phyloP scores from a whole-genome alignment of 345 rosid species.

The Isatis tinctoria region DNA sequence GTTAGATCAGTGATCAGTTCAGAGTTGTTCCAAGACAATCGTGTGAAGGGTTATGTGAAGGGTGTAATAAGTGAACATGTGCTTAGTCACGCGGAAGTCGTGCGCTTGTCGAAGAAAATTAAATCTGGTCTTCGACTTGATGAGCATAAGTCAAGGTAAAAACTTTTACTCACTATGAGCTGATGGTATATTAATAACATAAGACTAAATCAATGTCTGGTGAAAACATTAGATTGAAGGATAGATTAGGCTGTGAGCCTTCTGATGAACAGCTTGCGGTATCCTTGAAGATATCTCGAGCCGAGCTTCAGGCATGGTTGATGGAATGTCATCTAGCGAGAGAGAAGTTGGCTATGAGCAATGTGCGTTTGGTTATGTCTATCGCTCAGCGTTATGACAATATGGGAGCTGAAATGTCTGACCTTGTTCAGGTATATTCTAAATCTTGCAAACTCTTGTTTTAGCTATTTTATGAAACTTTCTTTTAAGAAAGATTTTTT shows the following conservation, averaged over 20 bases:
- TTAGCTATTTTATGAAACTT: background rate
- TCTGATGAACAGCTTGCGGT: slow-evolving; percentile 79
- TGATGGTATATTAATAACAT: background rate
- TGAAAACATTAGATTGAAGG: slow-evolving; percentile 58
- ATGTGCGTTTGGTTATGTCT: slow-evolving; percentile 92
- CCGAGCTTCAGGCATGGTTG: slow-evolving; percentile 60
- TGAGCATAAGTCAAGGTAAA: slow-evolving; percentile 72
- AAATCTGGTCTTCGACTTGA: slow-evolving; percentile 77
- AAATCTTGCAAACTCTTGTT: slow-evolving; percentile 11
- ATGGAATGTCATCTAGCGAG: slow-evolving; percentile 80
- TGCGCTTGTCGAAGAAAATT: slow-evolving; percentile 65
- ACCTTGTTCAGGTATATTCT: slow-evolving; percentile 83
- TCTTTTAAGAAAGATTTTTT: background rate
- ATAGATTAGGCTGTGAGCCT: slow-evolving; percentile 82
- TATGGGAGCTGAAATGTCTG: slow-evolving; percentile 94
- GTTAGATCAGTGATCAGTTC: slow-evolving; percentile 44
- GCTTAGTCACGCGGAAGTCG: slow-evolving; percentile 81
- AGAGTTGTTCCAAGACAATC: slow-evolving; percentile 55
- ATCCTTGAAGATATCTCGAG: slow-evolving; percentile 69
- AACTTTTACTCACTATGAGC: background rate
- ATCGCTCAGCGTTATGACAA: slow-evolving; percentile 87
- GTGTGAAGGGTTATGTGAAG: slow-evolving; percentile 70
- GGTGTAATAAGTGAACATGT: slow-evolving; percentile 69
- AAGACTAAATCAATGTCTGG: slow-evolving; percentile 2
- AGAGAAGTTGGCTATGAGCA: slow-evolving; percentile 95